A percentile compares a stretch with the other conserved stretches of the same genome.
phyloP scores from a whole-genome alignment of 1,284 basidiomycete species.

The Tetrapyrgos nigripes region DNA sequence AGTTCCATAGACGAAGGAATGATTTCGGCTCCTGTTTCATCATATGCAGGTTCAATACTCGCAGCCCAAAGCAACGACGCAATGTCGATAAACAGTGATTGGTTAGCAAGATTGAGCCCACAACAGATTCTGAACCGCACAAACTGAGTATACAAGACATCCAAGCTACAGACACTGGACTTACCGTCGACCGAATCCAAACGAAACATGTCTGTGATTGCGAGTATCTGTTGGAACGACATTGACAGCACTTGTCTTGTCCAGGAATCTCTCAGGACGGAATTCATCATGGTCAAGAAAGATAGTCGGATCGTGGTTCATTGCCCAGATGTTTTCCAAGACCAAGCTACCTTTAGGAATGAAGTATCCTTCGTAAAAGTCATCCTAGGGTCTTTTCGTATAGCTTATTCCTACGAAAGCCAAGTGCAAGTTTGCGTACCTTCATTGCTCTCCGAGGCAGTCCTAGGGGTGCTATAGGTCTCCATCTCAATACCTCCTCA shows the following conservation, averaged over 20 bases:
- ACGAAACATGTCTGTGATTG: constrained; percentile 15
- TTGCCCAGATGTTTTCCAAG: constrained; percentile 29
- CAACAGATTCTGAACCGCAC: constrained; percentile 33
- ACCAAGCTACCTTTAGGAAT: constrained; percentile 27
- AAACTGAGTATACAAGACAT: neutral
- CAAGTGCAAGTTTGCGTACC: neutral
- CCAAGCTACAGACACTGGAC: neutral
- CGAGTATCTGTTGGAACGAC: constrained; percentile 14
- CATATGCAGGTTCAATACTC: constrained; percentile 25
- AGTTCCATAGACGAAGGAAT: neutral
- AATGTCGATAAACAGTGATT: constrained; percentile 42
- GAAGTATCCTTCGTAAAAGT: constrained; percentile 36
- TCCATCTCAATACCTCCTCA: constrained; percentile 22
- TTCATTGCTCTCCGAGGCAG: constrained; percentile 5
- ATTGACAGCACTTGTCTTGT: constrained; percentile 7
- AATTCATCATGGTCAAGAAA: constrained; percentile 27
- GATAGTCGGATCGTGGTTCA: constrained; percentile 8
- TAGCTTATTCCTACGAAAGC: neutral
- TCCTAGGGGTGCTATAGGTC: constrained; percentile 17
- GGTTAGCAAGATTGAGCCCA: constrained; percentile 37
- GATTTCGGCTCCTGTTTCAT: neutral
- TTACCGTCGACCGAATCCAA: neutral
- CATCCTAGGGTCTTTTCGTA: constrained; percentile 26
- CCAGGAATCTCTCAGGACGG: constrained; percentile 21
- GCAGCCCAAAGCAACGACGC: constrained; percentile 40